Percentiles rank a stretch among this genome's conserved stretches.
Evolutionary conservation across 2,329 filamentous ascomycete species (phyloP).

Genomic region (Cladosporium sp.): DNA sequence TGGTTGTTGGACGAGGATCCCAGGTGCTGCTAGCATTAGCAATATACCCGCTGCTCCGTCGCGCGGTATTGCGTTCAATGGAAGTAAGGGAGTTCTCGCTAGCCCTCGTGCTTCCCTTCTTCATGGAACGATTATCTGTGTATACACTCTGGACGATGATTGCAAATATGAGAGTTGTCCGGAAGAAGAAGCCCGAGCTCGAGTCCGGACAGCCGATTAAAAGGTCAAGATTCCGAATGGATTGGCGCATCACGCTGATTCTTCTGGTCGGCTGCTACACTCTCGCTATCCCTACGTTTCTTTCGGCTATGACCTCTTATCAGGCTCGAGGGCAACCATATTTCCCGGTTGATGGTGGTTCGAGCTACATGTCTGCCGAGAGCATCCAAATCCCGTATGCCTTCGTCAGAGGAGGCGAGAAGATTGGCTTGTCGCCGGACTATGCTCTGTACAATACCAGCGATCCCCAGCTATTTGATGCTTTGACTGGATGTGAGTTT

Average conservation of each 20-base stretch:
- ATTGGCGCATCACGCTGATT: neutral
- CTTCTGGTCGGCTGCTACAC: neutral
- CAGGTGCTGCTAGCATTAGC: neutral
- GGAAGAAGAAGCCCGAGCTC: neutral
- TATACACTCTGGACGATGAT: neutral
- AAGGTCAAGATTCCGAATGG: neutral
- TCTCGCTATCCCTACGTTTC: neutral
- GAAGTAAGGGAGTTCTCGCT: constrained; percentile 1
- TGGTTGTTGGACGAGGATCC: neutral
- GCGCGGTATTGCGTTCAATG: neutral
- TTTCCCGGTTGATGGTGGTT: neutral
- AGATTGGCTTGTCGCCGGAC: neutral
- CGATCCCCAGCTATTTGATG: neutral
- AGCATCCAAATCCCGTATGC: neutral
- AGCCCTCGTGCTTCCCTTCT: neutral
- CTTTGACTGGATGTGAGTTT: neutral
- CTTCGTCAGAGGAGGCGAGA: neutral
- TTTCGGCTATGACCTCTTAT: constrained; percentile 2
- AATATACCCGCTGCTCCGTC: neutral
- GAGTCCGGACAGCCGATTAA: neutral
- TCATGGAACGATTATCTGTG: neutral
- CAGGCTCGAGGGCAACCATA: neutral
- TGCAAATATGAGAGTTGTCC: neutral
- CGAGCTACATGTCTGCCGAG: constrained; percentile 2
- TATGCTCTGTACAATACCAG: neutral